phyloP scores from a whole-genome alignment of 495 filamentous ascomycete species.

The Tuber indicum region DNA sequence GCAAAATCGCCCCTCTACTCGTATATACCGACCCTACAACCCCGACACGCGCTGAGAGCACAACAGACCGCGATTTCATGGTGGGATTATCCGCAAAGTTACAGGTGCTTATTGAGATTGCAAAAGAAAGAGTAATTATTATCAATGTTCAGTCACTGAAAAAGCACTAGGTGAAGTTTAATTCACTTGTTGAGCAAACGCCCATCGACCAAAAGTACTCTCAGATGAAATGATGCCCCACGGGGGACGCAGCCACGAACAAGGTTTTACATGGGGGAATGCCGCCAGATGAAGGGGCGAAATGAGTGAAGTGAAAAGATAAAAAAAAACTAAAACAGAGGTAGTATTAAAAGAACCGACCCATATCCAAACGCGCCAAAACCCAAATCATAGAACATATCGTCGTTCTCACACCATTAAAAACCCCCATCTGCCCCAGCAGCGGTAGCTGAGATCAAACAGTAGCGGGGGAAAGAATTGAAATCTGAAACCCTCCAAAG shows the following conservation, averaged over 20 bases:
- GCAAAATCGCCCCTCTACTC: not conserved
- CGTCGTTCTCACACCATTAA: not conserved
- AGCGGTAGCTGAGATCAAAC: not conserved
- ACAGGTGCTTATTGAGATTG: not conserved
- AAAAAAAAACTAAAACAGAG: not conserved
- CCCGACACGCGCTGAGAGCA: not conserved
- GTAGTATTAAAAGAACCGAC: not conserved
- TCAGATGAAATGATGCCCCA: not conserved
- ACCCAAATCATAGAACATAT: conserved; percentile 1
- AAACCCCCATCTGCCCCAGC: not conserved
- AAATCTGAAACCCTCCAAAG: not conserved
- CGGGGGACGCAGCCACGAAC: not conserved
- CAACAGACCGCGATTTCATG: not conserved
- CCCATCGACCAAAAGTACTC: not conserved
- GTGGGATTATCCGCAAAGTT: not conserved
- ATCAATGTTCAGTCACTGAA: not conserved
- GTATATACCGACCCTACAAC: not conserved
- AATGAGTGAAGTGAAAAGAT: not conserved
- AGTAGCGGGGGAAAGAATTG: not conserved
- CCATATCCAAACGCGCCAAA: not conserved
- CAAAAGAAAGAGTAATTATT: not conserved
- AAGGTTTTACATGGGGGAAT: not conserved
- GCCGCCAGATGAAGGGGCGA: not conserved
- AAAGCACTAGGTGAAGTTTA: not conserved
- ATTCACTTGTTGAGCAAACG: not conserved